Percentiles rank a stretch among this genome's conserved stretches.
These are phyloP conservation scores for Solanum hybrid DNA, from an alignment of 305 asterid species.

Conservation along the genomic window DNA sequence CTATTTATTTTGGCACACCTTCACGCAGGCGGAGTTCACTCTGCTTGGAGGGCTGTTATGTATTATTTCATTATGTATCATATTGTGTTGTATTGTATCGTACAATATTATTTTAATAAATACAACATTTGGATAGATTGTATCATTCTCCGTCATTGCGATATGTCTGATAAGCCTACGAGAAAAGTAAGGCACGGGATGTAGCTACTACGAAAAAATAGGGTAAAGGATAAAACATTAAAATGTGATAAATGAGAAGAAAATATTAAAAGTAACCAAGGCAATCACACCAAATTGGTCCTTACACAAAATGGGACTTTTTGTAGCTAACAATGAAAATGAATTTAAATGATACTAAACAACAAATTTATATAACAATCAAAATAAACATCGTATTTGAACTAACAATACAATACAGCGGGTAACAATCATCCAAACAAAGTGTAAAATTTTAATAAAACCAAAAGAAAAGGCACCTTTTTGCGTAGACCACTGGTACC, in stretches of 20 bases:
- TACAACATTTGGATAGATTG: neutral
- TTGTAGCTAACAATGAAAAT: neutral
- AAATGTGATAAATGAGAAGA: neutral
- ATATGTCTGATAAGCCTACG: neutral
- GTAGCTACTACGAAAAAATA: neutral
- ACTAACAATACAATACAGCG: neutral
- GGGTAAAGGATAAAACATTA: neutral
- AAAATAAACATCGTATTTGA: neutral
- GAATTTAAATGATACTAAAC: neutral
- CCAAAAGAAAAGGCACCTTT: constrained; percentile 37
- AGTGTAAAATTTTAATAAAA: neutral
- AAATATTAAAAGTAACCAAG: neutral
- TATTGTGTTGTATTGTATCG: neutral
- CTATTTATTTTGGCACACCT: neutral
- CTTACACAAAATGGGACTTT: neutral
- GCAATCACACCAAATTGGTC: neutral
- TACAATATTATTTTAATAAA: neutral
- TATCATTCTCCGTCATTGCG: neutral
- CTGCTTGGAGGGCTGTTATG: neutral
- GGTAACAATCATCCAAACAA: neutral
- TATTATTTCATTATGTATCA: neutral
- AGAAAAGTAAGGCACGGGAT: neutral
- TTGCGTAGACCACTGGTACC: constrained; percentile 96
- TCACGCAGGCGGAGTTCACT: neutral
- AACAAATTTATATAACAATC: neutral